phyloP scores from a whole-genome alignment of 2,329 filamentous ascomycete genomes.

The Fusarium stilboides region DNA sequence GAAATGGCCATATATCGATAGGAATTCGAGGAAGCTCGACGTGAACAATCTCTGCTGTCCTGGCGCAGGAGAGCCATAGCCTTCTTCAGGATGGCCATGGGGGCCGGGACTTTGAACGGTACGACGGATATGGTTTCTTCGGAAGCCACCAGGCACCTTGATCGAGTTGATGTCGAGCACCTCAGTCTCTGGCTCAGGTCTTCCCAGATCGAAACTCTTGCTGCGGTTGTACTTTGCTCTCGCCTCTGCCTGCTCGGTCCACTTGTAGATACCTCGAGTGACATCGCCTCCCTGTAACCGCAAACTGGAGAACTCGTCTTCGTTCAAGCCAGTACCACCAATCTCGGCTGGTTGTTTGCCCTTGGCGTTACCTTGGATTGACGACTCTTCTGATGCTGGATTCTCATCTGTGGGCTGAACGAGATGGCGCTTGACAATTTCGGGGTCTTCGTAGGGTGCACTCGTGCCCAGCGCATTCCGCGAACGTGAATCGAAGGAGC shows the following conservation, averaged over 20 bases:
- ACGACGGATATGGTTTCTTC: constrained; percentile 88
- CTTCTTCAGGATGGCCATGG: constrained; percentile 54
- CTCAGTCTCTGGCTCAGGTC: constrained; percentile 84
- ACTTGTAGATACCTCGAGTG: constrained; percentile 94
- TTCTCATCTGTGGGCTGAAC: constrained; percentile 75
- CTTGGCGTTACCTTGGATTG: constrained; percentile 62
- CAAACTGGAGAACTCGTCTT: constrained; percentile 93
- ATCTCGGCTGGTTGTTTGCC: constrained; percentile 67
- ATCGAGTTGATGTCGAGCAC: constrained; percentile 90
- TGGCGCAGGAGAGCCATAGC: constrained; percentile 52
- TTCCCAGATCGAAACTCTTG: constrained; percentile 86
- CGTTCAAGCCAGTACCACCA: constrained; percentile 61
- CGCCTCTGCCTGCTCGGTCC: constrained; percentile 89
- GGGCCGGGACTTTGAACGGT: constrained; percentile 74
- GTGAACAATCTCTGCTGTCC: constrained; percentile 77
- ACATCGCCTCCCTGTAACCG: constrained; percentile 95
- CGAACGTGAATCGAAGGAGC: constrained; percentile 83
- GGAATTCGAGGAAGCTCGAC: constrained; percentile 94
- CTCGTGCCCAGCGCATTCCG: constrained; percentile 63
- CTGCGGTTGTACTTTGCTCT: constrained; percentile 80
- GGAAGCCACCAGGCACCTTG: constrained; percentile 92
- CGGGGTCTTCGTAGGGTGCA: constrained; percentile 86
- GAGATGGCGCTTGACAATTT: constrained; percentile 91
- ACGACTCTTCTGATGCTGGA: constrained; percentile 64
- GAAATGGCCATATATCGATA: constrained; percentile 96